Base-by-base conservation (phyloP, 208 protist genomes). In the Crithidia brevicula region DNA sequence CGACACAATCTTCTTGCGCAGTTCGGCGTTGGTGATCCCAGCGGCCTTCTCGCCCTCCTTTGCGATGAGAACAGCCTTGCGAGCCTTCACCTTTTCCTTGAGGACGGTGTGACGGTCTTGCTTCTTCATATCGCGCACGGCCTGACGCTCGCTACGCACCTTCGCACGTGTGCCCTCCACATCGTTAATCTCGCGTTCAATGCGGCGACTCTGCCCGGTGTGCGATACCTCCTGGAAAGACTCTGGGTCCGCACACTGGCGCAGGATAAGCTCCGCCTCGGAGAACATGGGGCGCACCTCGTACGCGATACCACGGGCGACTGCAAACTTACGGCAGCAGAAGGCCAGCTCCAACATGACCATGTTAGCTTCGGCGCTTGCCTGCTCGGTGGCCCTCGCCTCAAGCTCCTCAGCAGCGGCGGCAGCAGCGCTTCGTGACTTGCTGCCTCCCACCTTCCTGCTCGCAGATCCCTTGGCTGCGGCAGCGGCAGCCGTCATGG, bases 201-300 rank as follows among this genome's bases (percentile, higher is more conserved):
- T 71, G 51, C 82, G 87, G 31, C 84, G 83, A 28, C 85, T 81
- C 70, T 86, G 66, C 8, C 76, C 82, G 23, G 70, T 66, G 46
- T 74, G 73, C 38, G 78, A 83, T 5, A 93, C 74, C 23, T 59
- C 50, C 50, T 75, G 30, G 47, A 84, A 86, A 42, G 63, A 52
- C 3, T 84, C 79, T 2, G 87, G 85, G 43, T 87, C 64, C 3
- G 76, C 76, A 4, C 81, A 76, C 68, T 96, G 91, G 16, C 77
- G 80, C 54, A 96, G 75, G 49, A 89, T 84, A 50, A 93, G 81
- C 68, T 93, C 82, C 38, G 82, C 83, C 73, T 96, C 87, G 3
- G 83, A 79, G 67, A 93, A 92, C 87, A 96, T 92, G 40, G 85
- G 80, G 15, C 91, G 85, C 63, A 92, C 91, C 28, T 72, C 60